phyloP scores from a whole-genome alignment of 805 yeast genomes.

The Wickerhamiella domercqiae region DNA sequence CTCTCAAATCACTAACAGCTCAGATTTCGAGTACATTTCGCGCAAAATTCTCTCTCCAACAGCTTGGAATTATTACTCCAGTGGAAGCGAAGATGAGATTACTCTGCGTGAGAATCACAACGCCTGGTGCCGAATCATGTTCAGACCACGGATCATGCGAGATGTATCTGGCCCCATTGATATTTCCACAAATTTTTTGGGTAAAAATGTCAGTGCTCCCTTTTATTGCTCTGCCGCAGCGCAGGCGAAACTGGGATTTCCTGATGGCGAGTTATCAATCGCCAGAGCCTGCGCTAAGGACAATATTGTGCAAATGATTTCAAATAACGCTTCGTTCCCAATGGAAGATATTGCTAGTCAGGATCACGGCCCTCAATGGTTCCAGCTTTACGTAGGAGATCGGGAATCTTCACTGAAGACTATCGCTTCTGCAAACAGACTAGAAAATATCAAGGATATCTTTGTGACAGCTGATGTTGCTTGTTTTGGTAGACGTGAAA shows the following conservation, averaged over 20 bases:
- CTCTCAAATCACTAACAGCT: constrained; percentile 51
- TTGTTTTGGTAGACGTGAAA: constrained; percentile 75
- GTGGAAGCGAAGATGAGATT: constrained; percentile 85
- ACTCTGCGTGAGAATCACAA: constrained; percentile 76
- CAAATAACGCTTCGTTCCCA: constrained; percentile 78
- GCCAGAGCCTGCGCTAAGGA: constrained; percentile 39
- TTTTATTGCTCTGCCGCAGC: constrained; percentile 87
- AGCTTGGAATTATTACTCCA: constrained; percentile 86
- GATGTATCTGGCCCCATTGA: constrained; percentile 64
- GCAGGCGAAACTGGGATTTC: constrained; percentile 75
- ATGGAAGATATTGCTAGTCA: constrained; percentile 70
- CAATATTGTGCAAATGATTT: constrained; percentile 73
- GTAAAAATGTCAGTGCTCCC: constrained; percentile 54
- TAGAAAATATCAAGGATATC: constrained; percentile 42
- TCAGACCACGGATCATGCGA: constrained; percentile 73
- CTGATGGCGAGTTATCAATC: constrained; percentile 59
- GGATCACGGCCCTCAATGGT: constrained; percentile 71
- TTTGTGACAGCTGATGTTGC: constrained; percentile 82
- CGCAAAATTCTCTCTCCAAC: constrained; percentile 53
- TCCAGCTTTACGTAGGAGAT: constrained; percentile 31
- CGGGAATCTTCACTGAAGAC: constrained; percentile 32
- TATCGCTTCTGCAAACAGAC: constrained; percentile 40
- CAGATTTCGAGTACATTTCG: constrained; percentile 79
- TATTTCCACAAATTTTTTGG: constrained; percentile 55
- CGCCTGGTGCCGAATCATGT: constrained; percentile 73